These are phyloP conservation scores for Silene vulgaris DNA, from an alignment of 179 eudicot species.

Conservation along the genomic window DNA sequence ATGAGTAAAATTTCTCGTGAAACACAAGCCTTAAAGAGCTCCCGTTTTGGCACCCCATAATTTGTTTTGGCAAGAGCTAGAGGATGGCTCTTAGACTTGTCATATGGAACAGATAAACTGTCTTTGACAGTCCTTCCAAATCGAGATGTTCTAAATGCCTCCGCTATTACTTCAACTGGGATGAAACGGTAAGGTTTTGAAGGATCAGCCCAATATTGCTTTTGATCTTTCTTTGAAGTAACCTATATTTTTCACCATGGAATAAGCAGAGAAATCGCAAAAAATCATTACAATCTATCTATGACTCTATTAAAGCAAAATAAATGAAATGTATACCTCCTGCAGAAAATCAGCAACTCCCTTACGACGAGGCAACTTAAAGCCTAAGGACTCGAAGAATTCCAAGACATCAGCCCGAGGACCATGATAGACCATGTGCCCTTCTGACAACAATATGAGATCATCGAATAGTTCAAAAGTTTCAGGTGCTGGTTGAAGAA, in stretches of 20 bases:
- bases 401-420: conserved; percentile 60
- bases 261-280: neutral
- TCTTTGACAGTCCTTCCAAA: conserved; percentile 49
- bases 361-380: conserved; percentile 63
- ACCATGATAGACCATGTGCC: conserved; percentile 74
- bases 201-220: conserved; percentile 80
- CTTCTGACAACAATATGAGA: conserved; percentile 60
- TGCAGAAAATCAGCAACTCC: conserved; percentile 59
- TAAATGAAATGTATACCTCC: conserved; percentile 23
- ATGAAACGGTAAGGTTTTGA: conserved; percentile 65
- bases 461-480: conserved; percentile 72
- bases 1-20: conserved; percentile 64
- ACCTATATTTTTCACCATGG: conserved; percentile 45
- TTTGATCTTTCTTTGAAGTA: conserved; percentile 84
- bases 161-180: conserved; percentile 56
- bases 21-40: conserved; percentile 68
- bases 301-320: neutral
- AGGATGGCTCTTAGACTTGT: conserved; percentile 55
- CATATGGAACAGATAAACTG: conserved; percentile 49
- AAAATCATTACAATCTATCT: neutral
- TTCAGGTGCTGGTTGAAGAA: conserved; percentile 82
- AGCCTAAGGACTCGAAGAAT: conserved; percentile 67
- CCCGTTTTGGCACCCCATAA: conserved; percentile 55
- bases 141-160: conserved; percentile 59
- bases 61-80: conserved; percentile 48